Percentiles rank a stretch among this genome's conserved stretches.
Conservation (phyloP, 169 alveolate genomes). For the Plasmodium adleri region DNA sequence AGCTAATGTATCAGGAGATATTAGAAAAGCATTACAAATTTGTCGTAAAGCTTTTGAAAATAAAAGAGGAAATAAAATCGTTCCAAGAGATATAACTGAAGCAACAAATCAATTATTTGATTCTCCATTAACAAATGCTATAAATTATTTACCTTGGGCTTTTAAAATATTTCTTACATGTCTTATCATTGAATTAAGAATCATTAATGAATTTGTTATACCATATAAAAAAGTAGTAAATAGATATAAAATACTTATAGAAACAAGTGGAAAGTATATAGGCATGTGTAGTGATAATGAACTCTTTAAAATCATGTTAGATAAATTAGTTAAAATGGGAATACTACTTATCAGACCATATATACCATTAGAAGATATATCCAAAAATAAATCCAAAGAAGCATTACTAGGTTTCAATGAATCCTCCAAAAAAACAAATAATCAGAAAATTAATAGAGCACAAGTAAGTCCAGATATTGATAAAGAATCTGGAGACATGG, state of each 20-base stretch:
- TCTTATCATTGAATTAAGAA: constrained; percentile 78
- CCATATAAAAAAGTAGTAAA: constrained; percentile 79
- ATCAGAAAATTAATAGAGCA: constrained; percentile 13
- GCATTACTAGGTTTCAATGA: constrained; percentile 58
- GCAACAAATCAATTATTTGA: constrained; percentile 82
- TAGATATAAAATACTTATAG: constrained; percentile 80
- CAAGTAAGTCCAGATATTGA: constrained; percentile 68
- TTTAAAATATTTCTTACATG: constrained; percentile 81
- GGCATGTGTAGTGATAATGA: constrained; percentile 74
- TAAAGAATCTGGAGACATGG: constrained; percentile 73
- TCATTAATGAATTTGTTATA: constrained; percentile 80
- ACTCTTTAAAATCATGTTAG: constrained; percentile 76
- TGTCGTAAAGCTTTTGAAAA: constrained; percentile 83
- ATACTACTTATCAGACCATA: constrained; percentile 83
- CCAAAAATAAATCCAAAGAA: constrained; percentile 54
- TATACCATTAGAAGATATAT: constrained; percentile 70
- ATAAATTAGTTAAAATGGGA: constrained; percentile 77
- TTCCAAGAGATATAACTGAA: constrained; percentile 81
- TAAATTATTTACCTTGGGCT: constrained; percentile 79
- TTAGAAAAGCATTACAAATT: constrained; percentile 87
- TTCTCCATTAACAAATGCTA: constrained; percentile 80
- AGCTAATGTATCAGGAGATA: constrained; percentile 87
- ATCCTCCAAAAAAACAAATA: constrained; percentile 9
- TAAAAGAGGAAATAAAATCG: constrained; percentile 78
- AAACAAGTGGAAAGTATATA: constrained; percentile 79